Evolutionary conservation across 805 yeast genomes (phyloP).

Genomic region (Candida khao-thaluensis): DNA sequence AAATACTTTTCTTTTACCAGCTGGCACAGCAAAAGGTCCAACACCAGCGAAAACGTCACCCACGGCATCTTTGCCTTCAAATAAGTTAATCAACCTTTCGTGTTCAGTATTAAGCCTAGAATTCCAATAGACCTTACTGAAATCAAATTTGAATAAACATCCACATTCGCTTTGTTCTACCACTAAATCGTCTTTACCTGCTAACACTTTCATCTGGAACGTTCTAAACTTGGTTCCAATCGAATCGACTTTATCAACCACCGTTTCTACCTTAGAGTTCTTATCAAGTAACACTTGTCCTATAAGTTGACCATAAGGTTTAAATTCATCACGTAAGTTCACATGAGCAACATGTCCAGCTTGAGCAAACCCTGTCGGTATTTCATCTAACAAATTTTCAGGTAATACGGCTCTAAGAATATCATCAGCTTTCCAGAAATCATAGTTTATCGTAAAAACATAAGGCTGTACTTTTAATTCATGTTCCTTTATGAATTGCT

Average conservation of each 20-base stretch:
- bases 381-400: conserved; percentile 59
- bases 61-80: conserved; percentile 68
- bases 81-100: conserved; percentile 66
- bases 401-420: conserved; percentile 79
- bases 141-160: conserved; percentile 83
- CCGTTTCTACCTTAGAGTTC: conserved; percentile 76
- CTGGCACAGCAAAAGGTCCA: conserved; percentile 97
- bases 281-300: conserved; percentile 92
- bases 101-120: conserved; percentile 94
- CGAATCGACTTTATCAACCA: conserved; percentile 85
- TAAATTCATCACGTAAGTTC: conserved; percentile 78
- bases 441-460: conserved; percentile 58
- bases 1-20: conserved; percentile 76
- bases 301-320: conserved; percentile 75
- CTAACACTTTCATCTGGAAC: conserved; percentile 89
- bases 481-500: conserved; percentile 46
- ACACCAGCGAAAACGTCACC: conserved; percentile 98
- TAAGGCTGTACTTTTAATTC: conserved; percentile 52
- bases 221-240: conserved; percentile 89
- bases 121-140: conserved; percentile 95
- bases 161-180: conserved; percentile 89
- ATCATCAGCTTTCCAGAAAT: conserved; percentile 89
- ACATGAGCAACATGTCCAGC: conserved; percentile 97
- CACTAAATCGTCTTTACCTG: conserved; percentile 72
- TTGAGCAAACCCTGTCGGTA: conserved; percentile 87